Conservation (phyloP, 495 filamentous ascomycete species). For the Tetracladium marchalianum region DNA sequence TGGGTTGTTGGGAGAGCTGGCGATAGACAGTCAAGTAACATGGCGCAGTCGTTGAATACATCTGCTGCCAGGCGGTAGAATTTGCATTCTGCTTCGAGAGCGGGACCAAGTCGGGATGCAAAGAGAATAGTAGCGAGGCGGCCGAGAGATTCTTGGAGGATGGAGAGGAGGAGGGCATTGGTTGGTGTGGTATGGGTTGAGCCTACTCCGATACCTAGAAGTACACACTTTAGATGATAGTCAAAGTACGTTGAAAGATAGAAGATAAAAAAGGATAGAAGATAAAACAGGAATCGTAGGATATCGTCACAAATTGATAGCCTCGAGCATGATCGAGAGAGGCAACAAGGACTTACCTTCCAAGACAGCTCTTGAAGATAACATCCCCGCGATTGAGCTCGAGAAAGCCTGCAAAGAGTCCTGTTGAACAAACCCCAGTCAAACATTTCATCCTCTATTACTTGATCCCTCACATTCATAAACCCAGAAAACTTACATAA, state of each 20-base stretch:
- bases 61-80: constrained; percentile 86
- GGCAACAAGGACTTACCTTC: constrained; percentile 45
- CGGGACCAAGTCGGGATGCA: constrained; percentile 72
- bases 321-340: background rate
- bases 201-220: constrained; percentile 74
- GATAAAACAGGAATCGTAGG: too few species aligned
- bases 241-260: background rate
- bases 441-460: background rate
- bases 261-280: constrained; percentile 5
- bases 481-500: constrained; percentile 35
- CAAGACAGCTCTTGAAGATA: constrained; percentile 82
- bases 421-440: constrained; percentile 26
- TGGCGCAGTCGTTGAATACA: constrained; percentile 84
- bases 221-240: background rate
- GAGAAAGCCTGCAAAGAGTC: constrained; percentile 96
- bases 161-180: constrained; percentile 73
- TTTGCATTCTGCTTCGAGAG: constrained; percentile 93
- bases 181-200: constrained; percentile 80
- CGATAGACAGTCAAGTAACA: constrained; percentile 81
- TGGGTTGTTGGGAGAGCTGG: constrained; percentile 61
- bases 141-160: constrained; percentile 77
- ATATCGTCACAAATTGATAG: background rate
- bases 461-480: background rate
- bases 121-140: constrained; percentile 86
- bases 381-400: constrained; percentile 80